Base-by-base conservation (phyloP, 2,329 filamentous ascomycete species). In the Drechslerella stenobrocha region DNA sequence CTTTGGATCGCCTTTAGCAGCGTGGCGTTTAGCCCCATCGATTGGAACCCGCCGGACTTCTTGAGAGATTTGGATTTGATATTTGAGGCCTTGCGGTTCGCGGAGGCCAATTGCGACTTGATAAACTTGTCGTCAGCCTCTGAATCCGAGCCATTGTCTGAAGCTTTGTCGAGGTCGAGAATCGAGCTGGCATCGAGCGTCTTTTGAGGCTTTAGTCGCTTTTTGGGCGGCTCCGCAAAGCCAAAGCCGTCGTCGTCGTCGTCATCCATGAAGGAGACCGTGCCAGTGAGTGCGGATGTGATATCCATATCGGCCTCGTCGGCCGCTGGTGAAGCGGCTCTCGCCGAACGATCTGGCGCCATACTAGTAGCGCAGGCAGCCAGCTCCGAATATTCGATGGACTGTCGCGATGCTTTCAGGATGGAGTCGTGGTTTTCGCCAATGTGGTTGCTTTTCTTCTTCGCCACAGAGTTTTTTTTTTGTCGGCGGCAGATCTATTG, bases 281-380 rank as follows among this genome's bases (percentile, higher is more conserved):
- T 85, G 18, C 70, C 71, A 20, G 69, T 70, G 22, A 74, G 70
- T 3, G 70, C 71, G 24, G 69, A 67, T 6, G 90, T 84, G 53
- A 98, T 96, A 74, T 98, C 93, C 74, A 95, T 85, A 75, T 96
- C 93, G 71, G 86, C 88, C 78, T 97, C 92, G 50, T 92, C 97
- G 63, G 83, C 81, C 48, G 90, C 84, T 65, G 92, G 93, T 42
- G 93, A 97, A 60, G 82, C 82, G 74, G 84, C 85, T 74, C 89
- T 86, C 75, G 81, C 81, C 78, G 82, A 81, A 89, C 52, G 51
- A 44, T 46, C 32, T 30, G 64, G 52, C 40, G 64, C 58, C 63
- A 67, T 67, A 32, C 20, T 30, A 15, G 37, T 9, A 8, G 44
- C 37, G 18, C 15, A 34, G 6, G 8, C 20, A 40, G 30, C 51